A percentile compares a stretch with the other conserved stretches of the same genome.
Conservation (phyloP, 73 alveolate species). For the Strombidium stylifer region DNA sequence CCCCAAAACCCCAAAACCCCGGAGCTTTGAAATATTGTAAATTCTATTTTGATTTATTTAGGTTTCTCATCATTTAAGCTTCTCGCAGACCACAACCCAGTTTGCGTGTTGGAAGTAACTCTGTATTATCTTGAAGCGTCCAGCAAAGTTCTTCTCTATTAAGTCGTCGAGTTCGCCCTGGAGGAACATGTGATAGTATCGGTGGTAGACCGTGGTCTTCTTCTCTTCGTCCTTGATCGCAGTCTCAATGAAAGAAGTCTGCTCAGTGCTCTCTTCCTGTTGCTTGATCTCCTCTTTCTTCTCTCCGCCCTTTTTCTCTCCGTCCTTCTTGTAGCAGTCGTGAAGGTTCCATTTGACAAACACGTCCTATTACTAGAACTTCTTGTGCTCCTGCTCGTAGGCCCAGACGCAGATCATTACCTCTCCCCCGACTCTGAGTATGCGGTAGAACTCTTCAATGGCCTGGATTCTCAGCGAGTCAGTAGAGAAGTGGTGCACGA, state of each 20-base stretch:
- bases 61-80: conserved; percentile 35
- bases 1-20: conserved; percentile 48
- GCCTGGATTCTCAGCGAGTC: conserved; percentile 90
- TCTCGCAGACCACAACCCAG: conserved; percentile 92
- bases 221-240: conserved; percentile 75
- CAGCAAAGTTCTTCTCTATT: conserved; percentile 65
- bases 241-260: conserved; percentile 35
- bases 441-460: conserved; percentile 81
- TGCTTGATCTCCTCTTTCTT: conserved; percentile 55
- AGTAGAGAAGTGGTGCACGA: conserved; percentile 97
- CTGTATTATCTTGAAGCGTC: conserved; percentile 66
- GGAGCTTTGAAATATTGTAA: background rate
- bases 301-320: conserved; percentile 40
- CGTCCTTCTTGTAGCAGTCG: conserved; percentile 83
- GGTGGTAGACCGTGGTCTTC: conserved; percentile 86
- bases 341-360: conserved; percentile 99
- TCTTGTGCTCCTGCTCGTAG: conserved; percentile 92
- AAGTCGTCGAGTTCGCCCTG: conserved; percentile 95
- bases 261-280: background rate
- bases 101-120: conserved; percentile 97
- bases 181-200: conserved; percentile 98
- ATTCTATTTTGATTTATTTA: conserved; percentile 7
- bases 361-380: conserved; percentile 91
- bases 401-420: conserved; percentile 98
- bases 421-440: conserved; percentile 78